Evolutionary conservation across 495 filamentous ascomycete genomes (phyloP), one percentile per base, ranked within the genome.

Genomic region (Cercophora newfieldiana): DNA sequence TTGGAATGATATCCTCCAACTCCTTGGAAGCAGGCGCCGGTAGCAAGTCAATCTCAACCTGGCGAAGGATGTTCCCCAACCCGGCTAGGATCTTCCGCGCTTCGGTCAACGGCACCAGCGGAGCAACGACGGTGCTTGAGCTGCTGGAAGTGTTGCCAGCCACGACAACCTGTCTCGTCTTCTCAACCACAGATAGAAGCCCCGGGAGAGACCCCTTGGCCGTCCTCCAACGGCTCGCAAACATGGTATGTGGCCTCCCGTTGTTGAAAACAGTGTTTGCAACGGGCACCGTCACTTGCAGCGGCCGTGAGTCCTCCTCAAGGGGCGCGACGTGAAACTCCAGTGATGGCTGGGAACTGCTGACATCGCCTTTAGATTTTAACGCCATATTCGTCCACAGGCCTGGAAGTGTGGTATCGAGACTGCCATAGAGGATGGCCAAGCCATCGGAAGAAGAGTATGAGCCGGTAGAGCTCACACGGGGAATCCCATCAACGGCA

Each of bases 1-100:
- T 77, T 1, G 86, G 83, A 31, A 96, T 85, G 18, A 83, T 77
- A 25, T 74, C 75, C 68, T 97, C 92, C 19, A 97, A 77, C 73
- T 96, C 91, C 26, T 82, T 78, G 1, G 91, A 94, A 48, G 93
- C 92, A 16, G 92, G 90, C 44, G 85, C 81, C 8, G 79, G 66
- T 33, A 77, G 71, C 12, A 73, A 75, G 29, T 83, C 80, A 19
- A 83, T 78, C 47, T 87, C 81, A 54, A 96, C 63, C 33, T 87
- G 84, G 54, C 91, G 87, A 24, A 96, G 75, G 50, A 97, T 94
- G 70, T 96, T 97, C 12, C 93, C 93, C 75, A 95, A 87, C 48
- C 90, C 84, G 21, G 83, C 80, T 18, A 86, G 75, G 62, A 96
- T 86, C 53, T 74, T 82, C 48, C 90, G 83, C 44, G 89, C 82